These are phyloP conservation scores for Barnettozyma botsteinii DNA, from an alignment of 805 yeast species.

Conservation along the genomic window DNA sequence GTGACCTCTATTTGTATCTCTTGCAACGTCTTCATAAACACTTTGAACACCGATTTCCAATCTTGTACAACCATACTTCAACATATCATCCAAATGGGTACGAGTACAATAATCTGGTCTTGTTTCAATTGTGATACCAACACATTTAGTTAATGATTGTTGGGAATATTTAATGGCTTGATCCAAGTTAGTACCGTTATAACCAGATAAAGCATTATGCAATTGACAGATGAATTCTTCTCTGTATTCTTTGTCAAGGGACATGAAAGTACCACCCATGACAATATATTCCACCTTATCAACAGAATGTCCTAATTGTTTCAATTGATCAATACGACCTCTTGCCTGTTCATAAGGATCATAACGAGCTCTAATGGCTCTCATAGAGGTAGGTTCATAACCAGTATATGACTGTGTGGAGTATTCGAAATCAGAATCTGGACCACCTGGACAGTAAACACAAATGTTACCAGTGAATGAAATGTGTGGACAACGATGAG, in stretches of 20 bases:
- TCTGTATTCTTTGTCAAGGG: constrained; percentile 81
- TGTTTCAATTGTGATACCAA: constrained; percentile 96
- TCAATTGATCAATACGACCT: constrained; percentile 92
- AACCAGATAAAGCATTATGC: constrained; percentile 94
- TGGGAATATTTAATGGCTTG: constrained; percentile 90
- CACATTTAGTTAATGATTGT: constrained; percentile 93
- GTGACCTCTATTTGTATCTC: constrained; percentile 97
- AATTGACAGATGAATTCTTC: constrained; percentile 83
- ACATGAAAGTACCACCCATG: constrained; percentile 99
- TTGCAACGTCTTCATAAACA: constrained; percentile 95
- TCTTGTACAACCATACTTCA: constrained; percentile 93
- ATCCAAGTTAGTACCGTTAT: constrained; percentile 77
- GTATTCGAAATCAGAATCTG: constrained; percentile 96
- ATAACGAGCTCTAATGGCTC: constrained; percentile 97
- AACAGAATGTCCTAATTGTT: constrained; percentile 92
- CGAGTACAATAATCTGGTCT: constrained; percentile 98
- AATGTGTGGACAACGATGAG: constrained; percentile 98
- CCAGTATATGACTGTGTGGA: constrained; percentile 98
- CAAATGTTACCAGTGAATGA: constrained; percentile 98
- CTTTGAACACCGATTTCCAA: constrained; percentile 96
- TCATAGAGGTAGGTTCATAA: constrained; percentile 97
- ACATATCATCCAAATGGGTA: constrained; percentile 92
- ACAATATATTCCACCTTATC: constrained; percentile 97
- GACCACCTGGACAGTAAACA: constrained; percentile 99
- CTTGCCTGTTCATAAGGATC: constrained; percentile 98